These are phyloP conservation scores for Lecanicillium sp. DNA, from an alignment of 2,329 filamentous ascomycete species.

Conservation along the genomic window DNA sequence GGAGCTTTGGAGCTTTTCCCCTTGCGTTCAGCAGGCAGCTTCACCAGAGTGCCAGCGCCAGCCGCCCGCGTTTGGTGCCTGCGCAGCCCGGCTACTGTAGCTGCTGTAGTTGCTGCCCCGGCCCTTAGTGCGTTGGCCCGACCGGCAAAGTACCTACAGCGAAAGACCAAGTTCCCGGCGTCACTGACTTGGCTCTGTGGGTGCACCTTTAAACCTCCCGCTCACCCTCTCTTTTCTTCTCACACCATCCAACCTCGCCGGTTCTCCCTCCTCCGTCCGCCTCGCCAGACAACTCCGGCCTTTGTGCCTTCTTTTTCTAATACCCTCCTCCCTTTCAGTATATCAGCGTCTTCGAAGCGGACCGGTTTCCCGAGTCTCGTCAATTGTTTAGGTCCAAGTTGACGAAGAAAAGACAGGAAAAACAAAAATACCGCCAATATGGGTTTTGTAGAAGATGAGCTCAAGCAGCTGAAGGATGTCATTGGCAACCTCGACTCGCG, in stretches of 20 bases:
- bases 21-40: constrained; percentile 2
- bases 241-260: no score
- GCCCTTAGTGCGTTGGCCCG: no score
- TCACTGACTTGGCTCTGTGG: constrained; percentile 3
- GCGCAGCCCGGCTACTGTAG: no score
- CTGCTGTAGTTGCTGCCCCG: not conserved
- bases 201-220: no score
- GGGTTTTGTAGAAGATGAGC: constrained; percentile 80
- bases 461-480: constrained; percentile 77
- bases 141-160: constrained; percentile 1
- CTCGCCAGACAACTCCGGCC: constrained; percentile 8
- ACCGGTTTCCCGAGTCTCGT: no score
- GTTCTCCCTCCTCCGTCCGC: not conserved
- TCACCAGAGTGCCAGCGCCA: no score
- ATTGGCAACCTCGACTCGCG: constrained; percentile 78
- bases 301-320: constrained; percentile 9
- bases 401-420: no score
- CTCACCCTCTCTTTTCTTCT: no score
- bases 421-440: constrained; percentile 45
- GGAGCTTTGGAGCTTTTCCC: constrained; percentile 5
- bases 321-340: no score
- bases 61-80: no score
- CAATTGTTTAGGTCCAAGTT: no score
- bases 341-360: no score
- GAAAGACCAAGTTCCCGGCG: constrained; percentile 5